phyloP scores from a whole-genome alignment of 441 rosid species.

The Populus hybrid region DNA sequence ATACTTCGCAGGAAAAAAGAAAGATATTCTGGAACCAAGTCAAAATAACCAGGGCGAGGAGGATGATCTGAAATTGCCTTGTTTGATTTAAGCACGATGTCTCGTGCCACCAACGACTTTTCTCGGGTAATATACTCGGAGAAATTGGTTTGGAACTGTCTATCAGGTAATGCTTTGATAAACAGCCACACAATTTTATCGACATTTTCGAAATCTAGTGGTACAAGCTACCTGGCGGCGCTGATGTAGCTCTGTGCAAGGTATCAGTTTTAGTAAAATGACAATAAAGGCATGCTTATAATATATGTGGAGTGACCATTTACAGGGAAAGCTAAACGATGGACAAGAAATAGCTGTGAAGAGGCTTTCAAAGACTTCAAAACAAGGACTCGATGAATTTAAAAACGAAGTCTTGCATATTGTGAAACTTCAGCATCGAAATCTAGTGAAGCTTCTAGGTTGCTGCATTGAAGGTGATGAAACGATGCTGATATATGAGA shows the following conservation, averaged over 20 bases:
- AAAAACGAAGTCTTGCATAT: no score
- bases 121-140: slow-evolving; percentile 31
- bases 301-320: not conserved
- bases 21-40: not conserved
- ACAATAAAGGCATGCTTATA: not conserved
- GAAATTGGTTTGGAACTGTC: slow-evolving; percentile 36
- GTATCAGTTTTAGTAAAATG: not conserved
- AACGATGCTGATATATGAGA: no score
- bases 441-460: no score
- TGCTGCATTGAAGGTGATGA: no score
- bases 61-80: slow-evolving; percentile 27
- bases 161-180: slow-evolving; percentile 27
- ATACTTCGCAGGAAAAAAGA: not conserved
- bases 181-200: no score
- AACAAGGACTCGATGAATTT: no score
- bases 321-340: no score
- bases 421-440: no score
- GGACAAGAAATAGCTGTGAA: no score
- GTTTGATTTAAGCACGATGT: slow-evolving; percentile 17
- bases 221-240: not conserved
- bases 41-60: not conserved
- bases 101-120: slow-evolving; percentile 31
- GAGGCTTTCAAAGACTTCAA: no score
- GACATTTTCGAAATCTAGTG: not conserved
- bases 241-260: not conserved